A percentile compares a stretch with the other conserved stretches of the same genome.
Conservation (phyloP, 2,329 filamentous ascomycete genomes). For the Lojkania enalia region DNA sequence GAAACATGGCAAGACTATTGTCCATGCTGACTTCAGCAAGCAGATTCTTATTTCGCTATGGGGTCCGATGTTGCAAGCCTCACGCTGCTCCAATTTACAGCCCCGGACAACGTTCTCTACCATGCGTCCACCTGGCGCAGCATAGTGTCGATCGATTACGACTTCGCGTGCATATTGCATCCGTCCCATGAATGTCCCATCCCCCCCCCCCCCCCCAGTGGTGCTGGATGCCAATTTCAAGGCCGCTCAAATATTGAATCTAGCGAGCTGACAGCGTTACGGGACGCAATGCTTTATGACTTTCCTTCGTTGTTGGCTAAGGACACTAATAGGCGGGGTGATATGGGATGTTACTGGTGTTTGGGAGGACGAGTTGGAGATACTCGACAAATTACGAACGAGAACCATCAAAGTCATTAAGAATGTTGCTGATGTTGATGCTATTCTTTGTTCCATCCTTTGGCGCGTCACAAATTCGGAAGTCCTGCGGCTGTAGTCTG, state of each 20-base stretch:
- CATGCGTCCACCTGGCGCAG: conserved; percentile 28
- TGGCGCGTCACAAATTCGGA: conserved; percentile 24
- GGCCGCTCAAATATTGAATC: conserved; percentile 24
- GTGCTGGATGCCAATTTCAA: conserved; percentile 24
- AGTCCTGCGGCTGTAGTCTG: conserved; percentile 17
- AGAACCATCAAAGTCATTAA: conserved; percentile 28
- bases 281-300: conserved; percentile 28
- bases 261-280: conserved; percentile 21
- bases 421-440: conserved; percentile 27
- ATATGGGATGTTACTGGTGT: conserved; percentile 25
- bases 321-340: conserved; percentile 17
- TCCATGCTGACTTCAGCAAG: conserved; percentile 39
- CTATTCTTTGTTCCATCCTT: conserved; percentile 21
- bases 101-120: conserved; percentile 32
- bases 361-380: conserved; percentile 28
- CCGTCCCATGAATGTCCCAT: conserved; percentile 29
- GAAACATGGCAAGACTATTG: conserved; percentile 24
- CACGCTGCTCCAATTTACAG: conserved; percentile 17
- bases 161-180: conserved; percentile 28
- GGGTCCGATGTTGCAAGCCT: conserved; percentile 10
- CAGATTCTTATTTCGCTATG: conserved; percentile 9
- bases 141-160: conserved; percentile 35
- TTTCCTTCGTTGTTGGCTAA: conserved; percentile 25
- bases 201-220: conserved; percentile 28
- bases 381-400: conserved; percentile 19